These are phyloP conservation scores for Hypoxylon fragiforme DNA, from an alignment of 495 filamentous ascomycete genomes.

Conservation along the genomic window DNA sequence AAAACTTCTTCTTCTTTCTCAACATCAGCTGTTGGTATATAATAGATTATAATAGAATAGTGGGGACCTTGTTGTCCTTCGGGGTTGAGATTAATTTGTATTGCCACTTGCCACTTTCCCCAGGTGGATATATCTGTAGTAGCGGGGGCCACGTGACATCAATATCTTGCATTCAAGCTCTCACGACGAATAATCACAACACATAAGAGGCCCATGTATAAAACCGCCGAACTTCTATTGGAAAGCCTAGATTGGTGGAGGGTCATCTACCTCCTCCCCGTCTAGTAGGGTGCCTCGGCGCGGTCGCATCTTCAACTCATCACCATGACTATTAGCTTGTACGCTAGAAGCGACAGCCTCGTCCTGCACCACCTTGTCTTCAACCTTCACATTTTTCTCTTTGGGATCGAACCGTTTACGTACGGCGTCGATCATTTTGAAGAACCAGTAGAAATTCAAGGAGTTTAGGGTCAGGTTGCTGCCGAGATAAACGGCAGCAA, in stretches of 20 bases:
- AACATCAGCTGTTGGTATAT: too few species aligned
- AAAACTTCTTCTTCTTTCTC: not conserved
- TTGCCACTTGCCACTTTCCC: not conserved
- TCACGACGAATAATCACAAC: too few species aligned
- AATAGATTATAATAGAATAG: too few species aligned
- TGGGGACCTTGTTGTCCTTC: too few species aligned
- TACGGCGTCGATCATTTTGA: slow-evolving; percentile 93
- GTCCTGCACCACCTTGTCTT: slow-evolving; percentile 21
- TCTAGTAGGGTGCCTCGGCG: slow-evolving; percentile 37
- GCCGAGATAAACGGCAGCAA: slow-evolving; percentile 72
- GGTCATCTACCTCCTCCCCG: slow-evolving; percentile 36
- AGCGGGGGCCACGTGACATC: too few species aligned
- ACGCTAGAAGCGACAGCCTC: slow-evolving; percentile 20
- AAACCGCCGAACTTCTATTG: not conserved
- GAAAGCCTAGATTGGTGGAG: slow-evolving; percentile 34
- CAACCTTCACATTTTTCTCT: slow-evolving; percentile 26
- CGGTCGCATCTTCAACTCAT: slow-evolving; percentile 25
- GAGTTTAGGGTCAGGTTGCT: slow-evolving; percentile 81
- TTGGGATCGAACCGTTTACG: slow-evolving; percentile 82
- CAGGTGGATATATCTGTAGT: not conserved
- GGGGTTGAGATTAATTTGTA: too few species aligned
- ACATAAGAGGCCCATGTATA: not conserved
- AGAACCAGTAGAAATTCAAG: slow-evolving; percentile 95
- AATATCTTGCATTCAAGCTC: too few species aligned
- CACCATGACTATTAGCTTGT: slow-evolving; percentile 4